A percentile compares a stretch with the other conserved stretches of the same genome.
These are phyloP conservation scores for Colletotrichum nymphaeae DNA, from an alignment of 2,329 filamentous ascomycete genomes.

Conservation along the genomic window DNA sequence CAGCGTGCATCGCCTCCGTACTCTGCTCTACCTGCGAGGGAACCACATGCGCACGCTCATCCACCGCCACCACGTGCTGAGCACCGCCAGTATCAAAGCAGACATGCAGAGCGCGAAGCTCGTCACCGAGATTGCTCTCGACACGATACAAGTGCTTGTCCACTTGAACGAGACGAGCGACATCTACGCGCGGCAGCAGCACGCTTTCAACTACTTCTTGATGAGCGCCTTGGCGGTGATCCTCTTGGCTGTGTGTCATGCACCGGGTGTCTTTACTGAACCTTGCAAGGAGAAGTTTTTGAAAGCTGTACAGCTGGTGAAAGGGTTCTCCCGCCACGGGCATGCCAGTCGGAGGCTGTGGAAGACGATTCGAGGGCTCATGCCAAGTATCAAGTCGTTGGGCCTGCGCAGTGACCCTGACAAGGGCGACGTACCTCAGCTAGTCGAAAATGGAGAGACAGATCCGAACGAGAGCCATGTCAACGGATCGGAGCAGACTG, in stretches of 20 bases:
- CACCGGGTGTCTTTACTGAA: constrained; percentile 53
- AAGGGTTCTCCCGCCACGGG: constrained; percentile 46
- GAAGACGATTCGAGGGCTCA: constrained; percentile 48
- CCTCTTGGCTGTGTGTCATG: constrained; percentile 58
- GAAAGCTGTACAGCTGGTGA: constrained; percentile 46
- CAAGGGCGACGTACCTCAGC: not conserved
- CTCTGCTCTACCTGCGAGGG: constrained; percentile 55
- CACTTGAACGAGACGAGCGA: constrained; percentile 49
- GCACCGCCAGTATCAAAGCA: constrained; percentile 47
- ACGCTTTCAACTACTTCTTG: constrained; percentile 54
- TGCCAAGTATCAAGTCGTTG: constrained; percentile 45
- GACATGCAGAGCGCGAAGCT: constrained; percentile 49
- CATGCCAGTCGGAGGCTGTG: constrained; percentile 47
- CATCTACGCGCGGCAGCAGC: constrained; percentile 51
- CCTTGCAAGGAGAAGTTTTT: constrained; percentile 46
- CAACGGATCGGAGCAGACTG: not conserved
- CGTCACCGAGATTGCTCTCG: constrained; percentile 51
- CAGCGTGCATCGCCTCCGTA: constrained; percentile 53
- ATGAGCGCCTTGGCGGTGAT: constrained; percentile 52
- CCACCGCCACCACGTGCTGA: constrained; percentile 55
- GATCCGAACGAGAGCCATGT: constrained; percentile 23
- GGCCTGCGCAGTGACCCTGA: constrained; percentile 38
- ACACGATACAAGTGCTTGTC: constrained; percentile 48
- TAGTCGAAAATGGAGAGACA: constrained; percentile 16
- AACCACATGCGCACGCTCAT: constrained; percentile 59